Base-by-base conservation (phyloP, 1,284 basidiomycete species). In the Serendipita sp. region DNA sequence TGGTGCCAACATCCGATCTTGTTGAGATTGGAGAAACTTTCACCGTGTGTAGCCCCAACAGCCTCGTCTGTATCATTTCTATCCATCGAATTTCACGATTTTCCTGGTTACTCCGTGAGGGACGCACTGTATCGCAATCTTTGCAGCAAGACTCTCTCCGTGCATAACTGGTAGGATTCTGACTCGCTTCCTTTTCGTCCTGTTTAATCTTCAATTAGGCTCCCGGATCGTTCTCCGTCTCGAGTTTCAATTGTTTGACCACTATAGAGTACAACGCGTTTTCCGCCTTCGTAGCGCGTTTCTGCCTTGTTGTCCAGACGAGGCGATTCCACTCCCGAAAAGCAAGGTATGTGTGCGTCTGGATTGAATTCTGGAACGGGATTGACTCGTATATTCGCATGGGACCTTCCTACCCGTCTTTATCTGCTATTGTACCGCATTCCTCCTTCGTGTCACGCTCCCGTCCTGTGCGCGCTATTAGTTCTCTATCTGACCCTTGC, bases 271-370 rank as follows among this genome's bases (percentile, higher is more conserved):
- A 32, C 26, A 58, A 58, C 53, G 53, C 53, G 53, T 26, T 58
- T 58, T 34, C 53, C 53, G 34, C 32, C 53, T 32, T 58, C n/a
- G 53, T 32, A 32, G 34, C 53, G 53, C 53, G 53, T 58, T 58
- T 58, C 15, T 22, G 53, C 53, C 53, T 58, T 58, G 53, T 58
- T 58, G 53, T 58, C 53, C 26, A 34, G 32, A 30, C 53, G 53
- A 30, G 53, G 53, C 53, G 10, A n/a, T 29, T 58, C 26, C 53
- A 34, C 53, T 58, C 53, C 5, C 17, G 32, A 58, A 58, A 58
- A 58, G 53, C 53, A 58, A 58, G 53, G 53, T 34, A 58, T 30
- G 53, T 58, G 53, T 58, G 53, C 32, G 53, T 26, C n/a, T 58
- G 15, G 53, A 26, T 32, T 58, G 45, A 58, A 58, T 26, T n/a